Base-by-base conservation (phyloP, 306 rosid species). In the Cicer yamashitae region DNA sequence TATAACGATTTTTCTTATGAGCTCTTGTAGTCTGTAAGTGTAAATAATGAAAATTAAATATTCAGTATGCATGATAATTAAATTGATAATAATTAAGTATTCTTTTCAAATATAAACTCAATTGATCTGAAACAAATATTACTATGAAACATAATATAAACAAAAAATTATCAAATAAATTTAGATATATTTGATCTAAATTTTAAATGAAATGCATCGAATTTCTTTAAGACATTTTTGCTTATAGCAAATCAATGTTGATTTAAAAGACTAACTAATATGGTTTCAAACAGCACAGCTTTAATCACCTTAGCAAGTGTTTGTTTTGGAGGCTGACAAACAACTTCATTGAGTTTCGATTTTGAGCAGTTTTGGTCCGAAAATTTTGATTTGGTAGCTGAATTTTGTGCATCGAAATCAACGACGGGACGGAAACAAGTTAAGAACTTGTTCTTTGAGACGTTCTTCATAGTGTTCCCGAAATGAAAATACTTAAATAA, bases 361-460 rank as follows among this genome's bases (percentile, higher is more conserved):
- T n/a, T 34, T 37, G 78, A n/a, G 14, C 60, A 75, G 67, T 38
- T 62, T 7, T 7, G 65, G 11, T 70, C 77, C 9, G 43, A 58
- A 76, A 47, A 81, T 62, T 41, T 45, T 2, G 84, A 18, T 59
- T 8, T 5, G 52, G 1, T 41, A 2, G 70, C n/a, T 43, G 52
- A 20, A 41, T 9, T 40, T 41, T 71, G 70, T 14, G 50, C 43
- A 3, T 38, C 66, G 41, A 85, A 62, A 51, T 87, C 91, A 11
- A 76, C 85, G 11, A 43, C 82, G 7, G 96, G 93, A 59, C 90
- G 94, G 68, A 88, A 90, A 76, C 98, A 94, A 45, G 82, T 86
- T 72, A 89, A 72, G 75, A 91, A 83, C 84, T 70, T 90, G 87
- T 78, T 91, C 53, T 79, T 85, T 17, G 92, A 83, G 70, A 10